Evolutionary conservation across 108 stramenopile genomes (phyloP).

Genomic region (Skeletonema potamos): DNA sequence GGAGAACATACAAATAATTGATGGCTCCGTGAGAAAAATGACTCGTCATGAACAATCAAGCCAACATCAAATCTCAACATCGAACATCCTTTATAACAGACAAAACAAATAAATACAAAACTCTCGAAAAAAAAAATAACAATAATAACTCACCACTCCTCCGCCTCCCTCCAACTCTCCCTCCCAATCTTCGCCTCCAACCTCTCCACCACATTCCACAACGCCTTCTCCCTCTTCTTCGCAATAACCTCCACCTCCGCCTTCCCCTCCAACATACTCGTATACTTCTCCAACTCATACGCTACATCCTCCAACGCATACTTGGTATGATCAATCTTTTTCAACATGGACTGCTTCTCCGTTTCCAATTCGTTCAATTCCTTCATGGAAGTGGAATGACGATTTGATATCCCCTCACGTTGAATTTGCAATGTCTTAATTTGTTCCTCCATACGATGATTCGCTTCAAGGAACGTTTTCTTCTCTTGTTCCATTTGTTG

Average conservation of each 20-base stretch:
- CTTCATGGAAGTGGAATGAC: not conserved
- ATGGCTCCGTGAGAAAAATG: no score
- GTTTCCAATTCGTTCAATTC: not conserved
- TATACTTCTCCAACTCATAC: not conserved
- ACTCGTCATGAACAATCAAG: no score
- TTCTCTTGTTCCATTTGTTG: not conserved
- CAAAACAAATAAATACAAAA: not conserved
- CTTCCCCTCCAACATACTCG: not conserved
- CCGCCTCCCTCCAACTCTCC: constrained; percentile 35
- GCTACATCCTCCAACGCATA: not conserved
- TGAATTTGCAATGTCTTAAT: no score
- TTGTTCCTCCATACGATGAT: not conserved
- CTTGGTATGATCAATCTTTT: not conserved
- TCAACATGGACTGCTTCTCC: not conserved
- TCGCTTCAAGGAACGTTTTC: no score
- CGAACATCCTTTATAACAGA: not conserved
- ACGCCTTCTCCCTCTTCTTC: constrained; percentile 52
- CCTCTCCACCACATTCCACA: constrained; percentile 29
- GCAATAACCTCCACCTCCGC: constrained; percentile 26
- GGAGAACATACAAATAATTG: no score
- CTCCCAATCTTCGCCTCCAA: constrained; percentile 25
- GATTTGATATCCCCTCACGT: not conserved
- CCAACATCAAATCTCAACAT: no score
- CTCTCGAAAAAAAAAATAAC: not conserved
- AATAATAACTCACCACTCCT: constrained; percentile 33